phyloP scores from a whole-genome alignment of 176 grass and related monocot species.

The Phragmites australis region DNA sequence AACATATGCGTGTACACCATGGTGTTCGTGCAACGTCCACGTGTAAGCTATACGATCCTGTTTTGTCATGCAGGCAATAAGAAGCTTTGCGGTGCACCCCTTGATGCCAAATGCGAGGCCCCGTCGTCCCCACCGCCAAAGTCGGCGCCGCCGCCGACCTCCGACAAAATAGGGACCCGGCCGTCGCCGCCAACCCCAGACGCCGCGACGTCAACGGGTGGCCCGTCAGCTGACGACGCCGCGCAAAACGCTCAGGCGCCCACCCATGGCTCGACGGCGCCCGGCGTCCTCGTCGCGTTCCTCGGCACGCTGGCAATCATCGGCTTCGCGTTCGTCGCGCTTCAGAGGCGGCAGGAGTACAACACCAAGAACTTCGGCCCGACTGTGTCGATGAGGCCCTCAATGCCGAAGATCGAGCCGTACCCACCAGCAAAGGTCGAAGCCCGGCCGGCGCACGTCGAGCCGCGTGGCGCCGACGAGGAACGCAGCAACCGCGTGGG shows the following conservation, averaged over 20 bases:
- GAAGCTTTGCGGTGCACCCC: constrained; percentile 65
- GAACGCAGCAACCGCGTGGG: not conserved
- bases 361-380: constrained; percentile 33
- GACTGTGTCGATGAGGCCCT: not conserved
- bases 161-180: not conserved
- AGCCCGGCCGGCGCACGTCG: not conserved
- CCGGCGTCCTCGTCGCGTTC: constrained; percentile 36
- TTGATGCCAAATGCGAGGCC: constrained; percentile 46
- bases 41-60: not conserved
- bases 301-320: constrained; percentile 42
- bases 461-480: not conserved
- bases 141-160: not conserved
- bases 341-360: constrained; percentile 30
- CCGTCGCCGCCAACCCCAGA: not conserved
- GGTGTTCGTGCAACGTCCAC: not conserved
- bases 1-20: not conserved
- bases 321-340: constrained; percentile 28
- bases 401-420: not conserved
- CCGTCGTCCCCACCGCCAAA: not conserved
- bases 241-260: not conserved
- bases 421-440: not conserved
- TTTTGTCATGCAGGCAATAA: constrained; percentile 55
- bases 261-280: not conserved
- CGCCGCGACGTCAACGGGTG: not conserved
- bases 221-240: not conserved